Percentiles rank a stretch among this genome's conserved stretches.
Evolutionary conservation across 129 eudicot species (phyloP).

Genomic region (Cynara cardunculus): DNA sequence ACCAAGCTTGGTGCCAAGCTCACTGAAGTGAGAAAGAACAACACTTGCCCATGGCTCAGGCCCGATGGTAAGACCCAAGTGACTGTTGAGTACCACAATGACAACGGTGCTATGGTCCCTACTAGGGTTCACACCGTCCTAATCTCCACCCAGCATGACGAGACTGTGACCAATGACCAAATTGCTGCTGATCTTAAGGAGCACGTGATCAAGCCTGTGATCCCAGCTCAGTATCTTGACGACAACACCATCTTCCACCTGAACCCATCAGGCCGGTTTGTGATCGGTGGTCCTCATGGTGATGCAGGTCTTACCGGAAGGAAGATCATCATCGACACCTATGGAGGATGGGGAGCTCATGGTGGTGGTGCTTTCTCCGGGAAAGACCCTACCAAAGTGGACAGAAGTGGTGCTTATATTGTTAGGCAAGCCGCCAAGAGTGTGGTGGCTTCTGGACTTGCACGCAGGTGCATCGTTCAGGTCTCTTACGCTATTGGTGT

Average conservation of each 20-base stretch:
- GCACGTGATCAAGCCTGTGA: slow-evolving; percentile 45
- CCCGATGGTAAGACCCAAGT: slow-evolving; percentile 48
- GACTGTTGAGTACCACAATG: slow-evolving; percentile 39
- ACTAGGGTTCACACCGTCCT: slow-evolving; percentile 44
- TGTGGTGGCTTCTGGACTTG: slow-evolving; percentile 42
- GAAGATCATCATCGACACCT: slow-evolving; percentile 72
- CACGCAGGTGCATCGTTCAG: slow-evolving; percentile 47
- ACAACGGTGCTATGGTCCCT: slow-evolving; percentile 46
- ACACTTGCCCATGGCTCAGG: slow-evolving; percentile 45
- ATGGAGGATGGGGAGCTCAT: slow-evolving; percentile 79
- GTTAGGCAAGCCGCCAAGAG: slow-evolving; percentile 51
- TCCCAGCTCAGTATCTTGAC: slow-evolving; percentile 44
- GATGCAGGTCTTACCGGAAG: slow-evolving; percentile 74
- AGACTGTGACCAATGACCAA: slow-evolving; percentile 39
- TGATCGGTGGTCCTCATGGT: slow-evolving; percentile 55
- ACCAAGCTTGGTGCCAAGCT: slow-evolving; percentile 69
- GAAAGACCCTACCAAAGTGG: slow-evolving; percentile 69
- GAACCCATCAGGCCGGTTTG: slow-evolving; percentile 44
- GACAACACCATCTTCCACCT: slow-evolving; percentile 45
- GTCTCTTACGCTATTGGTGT: slow-evolving; percentile 46
- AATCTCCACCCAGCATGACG: slow-evolving; percentile 42
- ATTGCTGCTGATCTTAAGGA: slow-evolving; percentile 62
- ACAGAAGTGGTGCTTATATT: slow-evolving; percentile 41
- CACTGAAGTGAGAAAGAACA: slow-evolving; percentile 43
- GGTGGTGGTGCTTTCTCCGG: slow-evolving; percentile 45